phyloP scores from a whole-genome alignment of 1,284 basidiomycete species.

The Mycosarcoma mackinlayi region DNA sequence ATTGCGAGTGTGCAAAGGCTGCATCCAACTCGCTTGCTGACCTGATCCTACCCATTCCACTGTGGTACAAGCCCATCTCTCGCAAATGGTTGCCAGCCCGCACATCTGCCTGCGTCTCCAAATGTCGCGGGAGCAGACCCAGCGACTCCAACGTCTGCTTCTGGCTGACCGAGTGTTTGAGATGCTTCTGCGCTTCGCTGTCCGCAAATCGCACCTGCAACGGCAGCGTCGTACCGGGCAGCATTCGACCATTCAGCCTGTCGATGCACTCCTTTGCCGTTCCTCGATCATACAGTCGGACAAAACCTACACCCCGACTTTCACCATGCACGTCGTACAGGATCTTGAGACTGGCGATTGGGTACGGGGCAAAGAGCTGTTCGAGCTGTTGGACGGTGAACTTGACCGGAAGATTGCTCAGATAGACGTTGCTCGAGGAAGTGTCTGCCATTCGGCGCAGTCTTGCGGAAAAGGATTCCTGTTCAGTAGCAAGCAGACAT shows the following conservation, averaged over 20 bases:
- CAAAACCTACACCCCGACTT: conserved; percentile 59
- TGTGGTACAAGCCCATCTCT: neutral
- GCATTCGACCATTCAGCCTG: conserved; percentile 47
- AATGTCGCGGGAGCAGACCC: conserved; percentile 7
- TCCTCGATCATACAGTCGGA: conserved; percentile 49
- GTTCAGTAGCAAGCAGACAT: neutral
- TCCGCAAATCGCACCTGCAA: conserved; percentile 62
- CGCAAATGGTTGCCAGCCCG: no score
- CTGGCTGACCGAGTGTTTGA: conserved; percentile 47
- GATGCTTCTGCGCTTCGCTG: conserved; percentile 59
- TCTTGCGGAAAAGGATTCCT: conserved; percentile 54
- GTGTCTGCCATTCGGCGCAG: conserved; percentile 55
- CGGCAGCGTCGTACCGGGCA: conserved; percentile 47
- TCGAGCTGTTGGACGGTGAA: conserved; percentile 53
- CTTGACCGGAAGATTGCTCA: conserved; percentile 55
- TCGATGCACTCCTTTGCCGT: conserved; percentile 59
- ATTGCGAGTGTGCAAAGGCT: conserved; percentile 2
- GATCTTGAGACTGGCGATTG: conserved; percentile 56
- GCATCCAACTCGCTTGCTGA: conserved; percentile 22
- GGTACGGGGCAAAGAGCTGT: conserved; percentile 59
- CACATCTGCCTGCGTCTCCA: neutral
- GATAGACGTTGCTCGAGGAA: conserved; percentile 57
- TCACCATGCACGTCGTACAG: conserved; percentile 54
- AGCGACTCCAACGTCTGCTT: conserved; percentile 47
- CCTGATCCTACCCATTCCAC: conserved; percentile 6